Percentiles rank a stretch among this genome's conserved stretches.
These are phyloP conservation scores for Termitomyces sp. DNA, from an alignment of 768 basidiomycete genomes.

Conservation along the genomic window DNA sequence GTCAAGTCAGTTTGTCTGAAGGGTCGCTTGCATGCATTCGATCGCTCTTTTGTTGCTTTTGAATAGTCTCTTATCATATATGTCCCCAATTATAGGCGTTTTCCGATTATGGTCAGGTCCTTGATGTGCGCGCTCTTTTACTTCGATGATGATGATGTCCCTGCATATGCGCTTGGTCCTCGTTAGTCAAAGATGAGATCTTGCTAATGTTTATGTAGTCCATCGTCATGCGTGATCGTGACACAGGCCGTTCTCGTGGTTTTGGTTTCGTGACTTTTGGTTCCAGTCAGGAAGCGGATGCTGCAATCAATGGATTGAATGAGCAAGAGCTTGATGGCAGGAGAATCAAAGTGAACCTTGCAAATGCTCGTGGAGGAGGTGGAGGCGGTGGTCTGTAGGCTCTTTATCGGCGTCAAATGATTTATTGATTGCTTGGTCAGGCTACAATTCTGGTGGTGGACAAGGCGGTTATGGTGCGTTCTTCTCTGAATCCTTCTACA, in stretches of 20 bases:
- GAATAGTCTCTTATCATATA: conserved; percentile 46
- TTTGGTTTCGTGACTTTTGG: conserved; percentile 93
- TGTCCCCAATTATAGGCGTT: conserved; percentile 72
- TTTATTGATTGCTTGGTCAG: conserved; percentile 4
- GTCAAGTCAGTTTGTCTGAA: conserved; percentile 70
- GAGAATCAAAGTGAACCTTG: conserved; percentile 83
- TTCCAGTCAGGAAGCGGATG: conserved; percentile 58
- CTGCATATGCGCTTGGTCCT: conserved; percentile 17
- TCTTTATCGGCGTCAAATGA: background rate
- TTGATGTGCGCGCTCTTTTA: conserved; percentile 76
- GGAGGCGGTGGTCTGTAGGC: conserved; percentile 37
- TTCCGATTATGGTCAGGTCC: conserved; percentile 70
- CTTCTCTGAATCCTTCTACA: background rate
- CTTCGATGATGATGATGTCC: conserved; percentile 11
- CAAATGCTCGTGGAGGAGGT: conserved; percentile 60
- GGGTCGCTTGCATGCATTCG: conserved; percentile 25
- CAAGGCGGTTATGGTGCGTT: conserved; percentile 12
- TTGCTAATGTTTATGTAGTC: conserved; percentile 56
- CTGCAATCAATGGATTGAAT: conserved; percentile 73
- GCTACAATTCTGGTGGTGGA: conserved; percentile 17
- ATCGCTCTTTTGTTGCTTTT: conserved; percentile 23
- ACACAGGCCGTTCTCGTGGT: conserved; percentile 94
- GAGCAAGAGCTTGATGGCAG: conserved; percentile 94
- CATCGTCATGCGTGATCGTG: conserved; percentile 98
- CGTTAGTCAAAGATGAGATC: conserved; percentile 26